A percentile compares a stretch with the other conserved stretches of the same genome.
phyloP scores from a whole-genome alignment of 139 green algal genomes.

The Chlamydomonas sp. region DNA sequence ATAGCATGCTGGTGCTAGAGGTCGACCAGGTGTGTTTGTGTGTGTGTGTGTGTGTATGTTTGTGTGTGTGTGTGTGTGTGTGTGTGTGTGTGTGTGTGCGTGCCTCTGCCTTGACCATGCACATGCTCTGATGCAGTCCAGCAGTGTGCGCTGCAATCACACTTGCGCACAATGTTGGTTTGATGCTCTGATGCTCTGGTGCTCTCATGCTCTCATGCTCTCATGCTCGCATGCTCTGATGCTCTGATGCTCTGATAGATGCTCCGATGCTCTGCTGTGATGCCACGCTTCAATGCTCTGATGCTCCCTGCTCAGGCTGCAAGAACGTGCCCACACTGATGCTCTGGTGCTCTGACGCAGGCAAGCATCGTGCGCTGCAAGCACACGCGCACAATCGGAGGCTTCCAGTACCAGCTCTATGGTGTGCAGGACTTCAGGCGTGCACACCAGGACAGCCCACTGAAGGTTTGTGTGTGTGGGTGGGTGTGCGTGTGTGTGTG shows the following conservation, averaged over 20 bases:
- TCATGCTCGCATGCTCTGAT: not conserved
- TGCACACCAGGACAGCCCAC: not conserved
- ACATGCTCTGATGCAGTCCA: too few relatives aligned
- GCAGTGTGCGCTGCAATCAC: too few relatives aligned
- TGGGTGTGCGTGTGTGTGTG: too few relatives aligned
- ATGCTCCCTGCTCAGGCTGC: not conserved
- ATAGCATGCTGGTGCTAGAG: not conserved
- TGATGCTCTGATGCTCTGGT: not conserved
- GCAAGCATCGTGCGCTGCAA: conserved; percentile 4
- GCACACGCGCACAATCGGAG: not conserved
- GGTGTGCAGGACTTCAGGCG: conserved; percentile 8
- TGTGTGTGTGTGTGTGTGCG: too few relatives aligned
- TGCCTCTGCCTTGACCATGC: too few relatives aligned
- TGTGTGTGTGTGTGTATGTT: not conserved
- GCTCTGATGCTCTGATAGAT: not conserved
- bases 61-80: not conserved
- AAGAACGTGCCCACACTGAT: not conserved
- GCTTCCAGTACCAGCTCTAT: conserved; percentile 9
- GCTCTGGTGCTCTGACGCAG: too few relatives aligned
- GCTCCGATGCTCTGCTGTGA: not conserved
- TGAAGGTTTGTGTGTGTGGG: too few relatives aligned
- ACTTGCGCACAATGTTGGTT: too few relatives aligned
- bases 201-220: not conserved
- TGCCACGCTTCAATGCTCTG: not conserved
- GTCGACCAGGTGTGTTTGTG: not conserved